phyloP scores from a whole-genome alignment of 2,329 filamentous ascomycete species.

The Dothideomycetes sp. region DNA sequence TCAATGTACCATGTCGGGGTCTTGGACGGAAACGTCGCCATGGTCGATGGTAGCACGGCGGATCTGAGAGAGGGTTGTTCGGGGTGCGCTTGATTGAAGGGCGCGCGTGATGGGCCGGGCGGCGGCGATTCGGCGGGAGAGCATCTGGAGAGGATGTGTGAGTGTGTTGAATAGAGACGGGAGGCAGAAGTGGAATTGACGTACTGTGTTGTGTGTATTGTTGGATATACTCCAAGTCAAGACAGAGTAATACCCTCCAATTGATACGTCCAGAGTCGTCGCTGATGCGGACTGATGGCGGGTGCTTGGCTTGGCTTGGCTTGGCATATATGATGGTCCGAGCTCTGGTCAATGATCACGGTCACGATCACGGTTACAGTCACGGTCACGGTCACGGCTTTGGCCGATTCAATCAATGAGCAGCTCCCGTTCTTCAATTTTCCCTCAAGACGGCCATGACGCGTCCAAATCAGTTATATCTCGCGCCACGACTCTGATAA shows the following conservation, averaged over 20 bases:
- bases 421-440: not conserved
- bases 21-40: conserved; percentile 34
- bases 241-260: too few species aligned
- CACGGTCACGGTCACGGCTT: not conserved
- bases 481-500: conserved; percentile 13
- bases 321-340: too few species aligned
- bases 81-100: conserved; percentile 20
- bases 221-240: not conserved
- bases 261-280: too few species aligned
- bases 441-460: conserved; percentile 1
- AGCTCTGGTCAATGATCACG: too few species aligned
- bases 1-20: conserved; percentile 59
- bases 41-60: conserved; percentile 31
- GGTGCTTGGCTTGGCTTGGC: too few species aligned
- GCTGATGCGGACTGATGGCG: too few species aligned
- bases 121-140: conserved; percentile 31
- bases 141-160: conserved; percentile 20
- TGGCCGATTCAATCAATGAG: not conserved
- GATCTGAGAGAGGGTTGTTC: conserved; percentile 17
- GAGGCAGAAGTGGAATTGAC: too few species aligned
- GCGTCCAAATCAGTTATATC: conserved; percentile 18
- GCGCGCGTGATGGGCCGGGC: conserved; percentile 29
- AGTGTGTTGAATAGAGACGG: too few species aligned
- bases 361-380: not conserved
- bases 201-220: conserved; percentile 5